These are phyloP conservation scores for Blastobotrys aristatus DNA, from an alignment of 1,139 yeast genomes.

Conservation along the genomic window DNA sequence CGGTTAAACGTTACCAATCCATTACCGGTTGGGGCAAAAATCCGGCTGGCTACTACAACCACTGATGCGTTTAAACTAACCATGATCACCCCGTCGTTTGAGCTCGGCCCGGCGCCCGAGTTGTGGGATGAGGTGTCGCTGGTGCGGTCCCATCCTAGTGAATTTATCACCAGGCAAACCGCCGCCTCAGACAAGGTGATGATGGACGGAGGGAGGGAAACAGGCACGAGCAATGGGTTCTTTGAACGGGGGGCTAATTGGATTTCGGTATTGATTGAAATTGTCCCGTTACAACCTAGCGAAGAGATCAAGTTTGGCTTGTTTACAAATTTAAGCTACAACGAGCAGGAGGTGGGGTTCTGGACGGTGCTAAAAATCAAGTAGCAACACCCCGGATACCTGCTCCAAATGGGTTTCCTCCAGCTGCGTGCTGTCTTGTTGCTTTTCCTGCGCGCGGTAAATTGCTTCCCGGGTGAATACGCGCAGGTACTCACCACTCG, in stretches of 20 bases:
- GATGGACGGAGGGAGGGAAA: constrained; percentile 26
- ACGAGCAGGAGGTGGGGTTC: constrained; percentile 12
- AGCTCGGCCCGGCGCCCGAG: constrained; percentile 27
- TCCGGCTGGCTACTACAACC: constrained; percentile 22
- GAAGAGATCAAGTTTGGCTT: constrained; percentile 18
- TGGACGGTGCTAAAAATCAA: constrained; percentile 25
- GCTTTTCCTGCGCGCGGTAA: constrained; percentile 27
- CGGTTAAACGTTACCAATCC: constrained; percentile 29
- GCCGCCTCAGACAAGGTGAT: constrained; percentile 27
- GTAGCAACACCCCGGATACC: constrained; percentile 24
- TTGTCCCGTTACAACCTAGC: constrained; percentile 13
- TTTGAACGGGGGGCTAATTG: constrained; percentile 28
- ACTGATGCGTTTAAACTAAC: constrained; percentile 20
- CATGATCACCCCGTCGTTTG: constrained; percentile 24
- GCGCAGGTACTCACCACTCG: constrained; percentile 30
- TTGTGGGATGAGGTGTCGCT: constrained; percentile 29
- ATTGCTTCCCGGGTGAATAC: constrained; percentile 33
- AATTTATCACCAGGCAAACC: constrained; percentile 28
- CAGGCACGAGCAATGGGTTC: constrained; percentile 16
- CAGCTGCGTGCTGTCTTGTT: constrained; percentile 15
- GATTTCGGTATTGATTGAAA: constrained; percentile 23
- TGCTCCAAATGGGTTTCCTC: constrained; percentile 25
- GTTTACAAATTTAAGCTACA: constrained; percentile 21
- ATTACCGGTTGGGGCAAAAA: constrained; percentile 21
- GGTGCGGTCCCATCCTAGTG: constrained; percentile 27